Evolutionary conservation across 1,284 basidiomycete genomes (phyloP).

Genomic region (Moniliophthora roreri): DNA sequence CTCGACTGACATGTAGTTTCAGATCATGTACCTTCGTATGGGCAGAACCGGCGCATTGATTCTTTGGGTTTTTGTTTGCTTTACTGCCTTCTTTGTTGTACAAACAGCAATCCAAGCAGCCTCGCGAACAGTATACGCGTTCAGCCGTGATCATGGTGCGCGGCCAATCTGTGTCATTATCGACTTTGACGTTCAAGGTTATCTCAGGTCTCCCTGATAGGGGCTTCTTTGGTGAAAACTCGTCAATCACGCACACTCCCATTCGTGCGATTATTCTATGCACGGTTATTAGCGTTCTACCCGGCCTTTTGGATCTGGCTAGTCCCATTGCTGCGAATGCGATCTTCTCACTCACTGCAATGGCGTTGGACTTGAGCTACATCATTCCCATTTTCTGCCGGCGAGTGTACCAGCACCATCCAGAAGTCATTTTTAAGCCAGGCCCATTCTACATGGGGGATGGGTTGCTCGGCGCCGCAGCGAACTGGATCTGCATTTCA

Average conservation of each 20-base stretch:
- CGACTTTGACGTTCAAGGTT: not conserved
- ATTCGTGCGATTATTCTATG: conserved; percentile 83
- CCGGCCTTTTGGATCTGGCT: conserved; percentile 77
- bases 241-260: conserved; percentile 69
- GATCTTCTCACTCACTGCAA: conserved; percentile 80
- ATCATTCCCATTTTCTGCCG: conserved; percentile 75
- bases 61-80: conserved; percentile 78
- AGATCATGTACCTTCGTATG: conserved; percentile 77
- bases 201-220: conserved; percentile 71
- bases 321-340: conserved; percentile 80
- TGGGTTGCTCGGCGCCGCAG: conserved; percentile 62
- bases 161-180: conserved; percentile 1
- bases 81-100: conserved; percentile 83
- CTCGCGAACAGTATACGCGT: conserved; percentile 87
- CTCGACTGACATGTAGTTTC: conserved; percentile 11
- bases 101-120: conserved; percentile 84
- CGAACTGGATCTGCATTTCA: conserved; percentile 65
- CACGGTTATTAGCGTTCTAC: conserved; percentile 67
- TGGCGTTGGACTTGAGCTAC: conserved; percentile 72
- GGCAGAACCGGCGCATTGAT: conserved; percentile 71
- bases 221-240: conserved; percentile 77
- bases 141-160: conserved; percentile 79
- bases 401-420: conserved; percentile 74
- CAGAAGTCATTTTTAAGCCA: conserved; percentile 82
- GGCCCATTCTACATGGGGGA: conserved; percentile 89